Conservation (phyloP, 345 rosid genomes). For the Eucalyptus leucophloia region DNA sequence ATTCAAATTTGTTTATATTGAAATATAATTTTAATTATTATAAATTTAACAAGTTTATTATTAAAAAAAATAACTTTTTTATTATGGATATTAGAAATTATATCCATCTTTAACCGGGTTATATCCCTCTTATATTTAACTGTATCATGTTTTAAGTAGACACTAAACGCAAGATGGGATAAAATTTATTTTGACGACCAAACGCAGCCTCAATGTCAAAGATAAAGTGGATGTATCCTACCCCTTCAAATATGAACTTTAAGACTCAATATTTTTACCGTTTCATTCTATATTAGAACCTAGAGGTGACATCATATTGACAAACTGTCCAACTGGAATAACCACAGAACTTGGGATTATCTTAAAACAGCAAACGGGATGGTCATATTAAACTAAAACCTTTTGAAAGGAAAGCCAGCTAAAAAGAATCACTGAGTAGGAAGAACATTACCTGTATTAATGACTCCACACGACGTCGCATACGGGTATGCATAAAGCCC, state of each 20-base stretch:
- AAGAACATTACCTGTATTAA: conserved; percentile 55
- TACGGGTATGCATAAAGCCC: conserved; percentile 95
- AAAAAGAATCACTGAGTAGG: neutral
- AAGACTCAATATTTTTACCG: neutral
- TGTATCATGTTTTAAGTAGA: no score
- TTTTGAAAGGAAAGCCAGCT: neutral
- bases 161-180: no score
- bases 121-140: no score
- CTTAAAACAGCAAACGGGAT: neutral
- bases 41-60: no score
- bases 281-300: neutral
- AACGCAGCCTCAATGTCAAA: neutral
- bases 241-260: neutral
- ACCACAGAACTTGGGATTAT: neutral
- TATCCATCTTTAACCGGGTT: no score
- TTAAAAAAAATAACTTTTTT: no score
- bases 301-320: neutral
- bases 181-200: no score
- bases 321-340: neutral
- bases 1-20: no score
- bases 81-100: no score
- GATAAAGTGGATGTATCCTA: neutral
- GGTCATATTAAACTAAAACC: neutral
- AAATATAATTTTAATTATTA: no score
- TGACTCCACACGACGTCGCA: conserved; percentile 91